Evolutionary conservation across 2,329 filamentous ascomycete genomes (phyloP), one percentile per base, ranked within the genome.

Genomic region (Cladobotryum mycophilum): DNA sequence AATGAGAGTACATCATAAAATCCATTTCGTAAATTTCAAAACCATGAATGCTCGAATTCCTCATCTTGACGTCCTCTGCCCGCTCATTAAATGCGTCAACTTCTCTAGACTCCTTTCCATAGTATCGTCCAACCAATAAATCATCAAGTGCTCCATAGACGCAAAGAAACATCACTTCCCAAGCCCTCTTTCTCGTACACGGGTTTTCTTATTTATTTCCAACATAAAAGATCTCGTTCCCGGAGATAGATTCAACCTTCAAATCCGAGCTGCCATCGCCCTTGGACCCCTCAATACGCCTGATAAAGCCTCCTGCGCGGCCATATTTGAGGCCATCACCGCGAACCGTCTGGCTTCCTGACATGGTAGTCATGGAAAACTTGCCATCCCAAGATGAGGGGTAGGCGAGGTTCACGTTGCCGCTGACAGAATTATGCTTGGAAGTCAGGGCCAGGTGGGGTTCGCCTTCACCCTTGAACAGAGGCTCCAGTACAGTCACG

Each of bases 301-400:
- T 64, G 37, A 62, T 61, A 15, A 67, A 56, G 1, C 67, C 64
- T 3, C 64, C 64, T 60, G 65, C 66, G 2, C 64, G 54, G 3
- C 60, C 61, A 3, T 76, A 56, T 47, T 64, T 55, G 12, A 81
- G 66, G 14, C 67, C 76, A 38, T 71, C 65, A 13, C 78, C 78
- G 17, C 47, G 53, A 7, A 73, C 62, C 2, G 52, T 48, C 30
- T 79, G 62, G 9, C 49, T 55, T 2, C 76, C 76, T 20, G 69
- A 69, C 14, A 73, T 62, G 15, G 69, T 68, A 52, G 67, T 50
- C 12, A 72, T 68, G 9, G 54, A 54, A 34, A 80, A 61, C 17
- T 56, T 55, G 13, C 79, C 79, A 55, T 74, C 71, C 79, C 78
- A 81, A 2, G 69, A 64, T 18, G 58, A 58, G 0, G 79, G 78